Conservation (phyloP, 495 filamentous ascomycete genomes). For the Talaromyces trachyspermus region DNA sequence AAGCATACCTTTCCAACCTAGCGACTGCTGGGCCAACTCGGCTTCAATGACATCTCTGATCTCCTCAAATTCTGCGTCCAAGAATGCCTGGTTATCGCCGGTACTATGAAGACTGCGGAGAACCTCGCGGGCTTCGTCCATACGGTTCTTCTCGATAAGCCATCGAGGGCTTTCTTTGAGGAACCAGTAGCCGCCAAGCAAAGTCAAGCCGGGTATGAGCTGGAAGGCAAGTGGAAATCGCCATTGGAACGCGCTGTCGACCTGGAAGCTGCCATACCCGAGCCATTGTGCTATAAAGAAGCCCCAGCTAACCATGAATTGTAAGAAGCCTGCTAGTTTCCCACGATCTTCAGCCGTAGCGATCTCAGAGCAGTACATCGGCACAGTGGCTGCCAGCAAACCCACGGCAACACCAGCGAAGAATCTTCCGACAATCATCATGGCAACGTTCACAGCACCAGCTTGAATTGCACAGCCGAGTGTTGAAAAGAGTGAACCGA, state of each 20-base stretch:
- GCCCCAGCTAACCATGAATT: conserved; percentile 42
- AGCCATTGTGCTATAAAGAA: conserved; percentile 46
- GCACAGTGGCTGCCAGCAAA: conserved; percentile 42
- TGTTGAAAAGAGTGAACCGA: conserved; percentile 38
- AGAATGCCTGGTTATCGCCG: conserved; percentile 36
- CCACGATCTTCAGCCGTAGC: conserved; percentile 20
- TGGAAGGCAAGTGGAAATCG: conserved; percentile 50
- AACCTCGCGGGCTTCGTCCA: conserved; percentile 33
- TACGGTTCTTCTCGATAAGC: conserved; percentile 45
- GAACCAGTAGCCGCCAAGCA: conserved; percentile 42
- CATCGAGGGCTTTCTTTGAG: conserved; percentile 51
- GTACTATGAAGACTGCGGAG: conserved; percentile 34
- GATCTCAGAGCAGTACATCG: conserved; percentile 34
- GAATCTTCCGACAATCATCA: conserved; percentile 47
- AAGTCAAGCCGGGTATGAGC: conserved; percentile 40
- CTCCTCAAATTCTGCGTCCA: conserved; percentile 37
- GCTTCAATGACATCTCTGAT: conserved; percentile 38
- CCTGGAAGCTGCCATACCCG: conserved; percentile 45
- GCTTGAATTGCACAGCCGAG: conserved; percentile 44
- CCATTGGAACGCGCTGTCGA: conserved; percentile 40
- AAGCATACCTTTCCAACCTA: conserved; percentile 40
- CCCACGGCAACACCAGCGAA: conserved; percentile 44
- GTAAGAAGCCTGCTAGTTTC: conserved; percentile 21
- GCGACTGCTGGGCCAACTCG: conserved; percentile 24
- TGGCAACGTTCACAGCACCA: conserved; percentile 40